A percentile compares a stretch with the other conserved stretches of the same genome.
These are phyloP conservation scores for Hymenoscyphus repandus DNA, from an alignment of 2,329 filamentous ascomycete genomes.

Conservation along the genomic window DNA sequence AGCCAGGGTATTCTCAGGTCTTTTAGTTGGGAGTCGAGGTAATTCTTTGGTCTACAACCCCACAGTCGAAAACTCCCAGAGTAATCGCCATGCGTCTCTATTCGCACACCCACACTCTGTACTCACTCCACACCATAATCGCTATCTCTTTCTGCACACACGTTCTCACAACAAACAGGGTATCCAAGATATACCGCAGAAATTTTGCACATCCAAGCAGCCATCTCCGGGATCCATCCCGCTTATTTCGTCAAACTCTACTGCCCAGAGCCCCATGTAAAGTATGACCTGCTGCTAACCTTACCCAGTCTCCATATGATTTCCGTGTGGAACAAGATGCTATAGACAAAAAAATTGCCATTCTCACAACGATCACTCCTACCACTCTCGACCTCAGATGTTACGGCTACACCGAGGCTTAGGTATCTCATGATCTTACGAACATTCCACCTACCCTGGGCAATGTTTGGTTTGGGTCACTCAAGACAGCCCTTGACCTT, in stretches of 20 bases:
- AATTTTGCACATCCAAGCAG: neutral
- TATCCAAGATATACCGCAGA: constrained; percentile 11
- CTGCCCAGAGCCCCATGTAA: no score
- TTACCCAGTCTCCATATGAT: neutral
- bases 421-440: neutral
- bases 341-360: no score
- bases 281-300: neutral
- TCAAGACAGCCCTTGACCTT: neutral
- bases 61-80: no score
- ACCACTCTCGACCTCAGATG: neutral
- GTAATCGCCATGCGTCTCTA: neutral
- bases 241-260: neutral
- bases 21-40: no score
- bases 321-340: no score
- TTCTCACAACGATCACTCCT: no score
- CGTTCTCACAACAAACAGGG: constrained; percentile 3
- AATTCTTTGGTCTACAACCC: no score
- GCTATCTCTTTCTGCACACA: neutral
- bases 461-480: neutral
- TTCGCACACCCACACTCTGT: constrained; percentile 2
- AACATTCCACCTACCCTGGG: neutral
- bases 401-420: neutral
- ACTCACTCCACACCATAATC: neutral
- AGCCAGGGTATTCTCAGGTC: no score
- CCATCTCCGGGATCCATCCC: constrained; percentile 3